These are phyloP conservation scores for Phaffomyces antillensis DNA, from an alignment of 805 yeast species.

Conservation along the genomic window DNA sequence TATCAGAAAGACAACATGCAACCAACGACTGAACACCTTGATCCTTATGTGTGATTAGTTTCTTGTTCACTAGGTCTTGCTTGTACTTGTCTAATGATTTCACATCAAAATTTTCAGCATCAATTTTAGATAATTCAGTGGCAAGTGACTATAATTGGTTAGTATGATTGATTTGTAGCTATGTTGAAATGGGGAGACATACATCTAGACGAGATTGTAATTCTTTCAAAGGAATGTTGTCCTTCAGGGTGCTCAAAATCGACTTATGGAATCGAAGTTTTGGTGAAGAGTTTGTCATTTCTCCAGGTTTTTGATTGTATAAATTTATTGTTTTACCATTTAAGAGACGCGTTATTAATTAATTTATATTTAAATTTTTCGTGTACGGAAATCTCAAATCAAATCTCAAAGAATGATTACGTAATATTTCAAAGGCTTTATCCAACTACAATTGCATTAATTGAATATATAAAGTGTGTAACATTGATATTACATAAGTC, in stretches of 20 bases:
- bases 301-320: constrained; percentile 3
- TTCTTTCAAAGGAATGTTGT: constrained; percentile 56
- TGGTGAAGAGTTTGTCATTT: constrained; percentile 12
- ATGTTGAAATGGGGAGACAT: constrained; percentile 8
- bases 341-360: constrained; percentile 3
- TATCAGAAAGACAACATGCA: constrained; percentile 70
- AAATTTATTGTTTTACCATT: neutral
- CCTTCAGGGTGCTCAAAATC: constrained; percentile 49
- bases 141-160: constrained; percentile 35
- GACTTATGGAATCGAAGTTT: constrained; percentile 35
- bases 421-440: neutral
- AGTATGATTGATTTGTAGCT: neutral
- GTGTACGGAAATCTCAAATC: neutral
- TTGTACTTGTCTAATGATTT: constrained; percentile 38
- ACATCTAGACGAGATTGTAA: constrained; percentile 48
- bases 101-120: constrained; percentile 52
- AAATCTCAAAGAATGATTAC: neutral
- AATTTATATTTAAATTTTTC: neutral
- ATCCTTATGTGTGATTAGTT: constrained; percentile 54
- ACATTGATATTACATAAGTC: too few relatives aligned
- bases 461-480: too few relatives aligned
- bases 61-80: constrained; percentile 47
- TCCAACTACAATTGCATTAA: too few relatives aligned
- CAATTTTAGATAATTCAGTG: constrained; percentile 54
- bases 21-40: constrained; percentile 60